phyloP scores from a whole-genome alignment of 805 yeast genomes.

The Starmera pachycereana region DNA sequence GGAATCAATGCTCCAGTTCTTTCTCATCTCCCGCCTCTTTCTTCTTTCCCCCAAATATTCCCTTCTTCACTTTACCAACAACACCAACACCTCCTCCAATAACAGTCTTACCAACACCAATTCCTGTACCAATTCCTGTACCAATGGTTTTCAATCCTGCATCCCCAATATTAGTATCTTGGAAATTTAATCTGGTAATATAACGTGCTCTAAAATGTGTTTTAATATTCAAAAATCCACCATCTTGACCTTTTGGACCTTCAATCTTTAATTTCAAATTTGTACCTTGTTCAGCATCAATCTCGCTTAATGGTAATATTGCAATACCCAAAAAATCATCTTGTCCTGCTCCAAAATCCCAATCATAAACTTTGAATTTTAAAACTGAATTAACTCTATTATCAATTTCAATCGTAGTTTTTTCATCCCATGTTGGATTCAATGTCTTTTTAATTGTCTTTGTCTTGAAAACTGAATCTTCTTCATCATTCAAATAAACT shows the following conservation, averaged over 20 bases:
- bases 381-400: constrained; percentile 55
- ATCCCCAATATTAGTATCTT: constrained; percentile 30
- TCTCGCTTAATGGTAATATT: constrained; percentile 40
- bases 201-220: constrained; percentile 64
- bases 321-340: constrained; percentile 77
- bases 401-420: constrained; percentile 39
- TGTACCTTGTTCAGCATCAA: constrained; percentile 47
- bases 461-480: constrained; percentile 55
- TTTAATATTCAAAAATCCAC: constrained; percentile 53
- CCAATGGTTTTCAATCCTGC: constrained; percentile 43
- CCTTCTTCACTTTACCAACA: constrained; percentile 29
- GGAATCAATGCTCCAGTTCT: no score
- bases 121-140: constrained; percentile 39
- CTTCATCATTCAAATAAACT: constrained; percentile 54
- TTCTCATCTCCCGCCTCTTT: not conserved
- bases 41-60: constrained; percentile 26
- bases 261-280: constrained; percentile 41
- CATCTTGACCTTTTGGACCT: constrained; percentile 30
- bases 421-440: constrained; percentile 85
- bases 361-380: constrained; percentile 58
- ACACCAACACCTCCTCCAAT: constrained; percentile 36
- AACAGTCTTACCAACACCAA: constrained; percentile 32
- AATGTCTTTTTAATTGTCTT: constrained; percentile 79
- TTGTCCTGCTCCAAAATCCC: constrained; percentile 87
- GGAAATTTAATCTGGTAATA: constrained; percentile 34